Percentiles rank a stretch among this genome's conserved stretches.
Evolutionary conservation across 169 alveolate species (phyloP).

Genomic region (Plasmodium vivax): DNA sequence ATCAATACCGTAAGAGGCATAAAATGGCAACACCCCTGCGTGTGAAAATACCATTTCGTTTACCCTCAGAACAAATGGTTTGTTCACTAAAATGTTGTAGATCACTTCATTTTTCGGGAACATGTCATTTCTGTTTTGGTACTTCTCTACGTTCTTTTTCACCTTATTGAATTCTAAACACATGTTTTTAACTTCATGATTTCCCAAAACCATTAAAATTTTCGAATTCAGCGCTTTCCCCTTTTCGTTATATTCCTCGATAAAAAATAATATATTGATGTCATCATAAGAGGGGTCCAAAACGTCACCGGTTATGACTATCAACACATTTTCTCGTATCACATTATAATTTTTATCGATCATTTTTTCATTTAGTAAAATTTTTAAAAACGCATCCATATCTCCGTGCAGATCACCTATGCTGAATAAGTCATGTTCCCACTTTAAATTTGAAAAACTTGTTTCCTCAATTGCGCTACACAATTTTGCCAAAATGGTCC

Average conservation of each 20-base stretch:
- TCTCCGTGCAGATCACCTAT: slow-evolving; percentile 68
- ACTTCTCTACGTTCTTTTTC: background rate
- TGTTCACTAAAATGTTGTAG: slow-evolving; percentile 38
- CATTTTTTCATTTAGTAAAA: slow-evolving; percentile 38
- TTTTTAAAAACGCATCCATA: slow-evolving; percentile 57
- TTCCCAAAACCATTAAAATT: slow-evolving; percentile 40
- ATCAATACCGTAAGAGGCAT: slow-evolving; percentile 48
- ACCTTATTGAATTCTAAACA: slow-evolving; percentile 27
- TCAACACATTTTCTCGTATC: slow-evolving; percentile 19
- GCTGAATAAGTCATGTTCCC: slow-evolving; percentile 55
- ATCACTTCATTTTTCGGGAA: slow-evolving; percentile 20
- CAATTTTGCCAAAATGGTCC: background rate
- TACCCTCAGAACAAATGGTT: slow-evolving; percentile 44
- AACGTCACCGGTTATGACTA: slow-evolving; percentile 66
- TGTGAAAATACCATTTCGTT: slow-evolving; percentile 63
- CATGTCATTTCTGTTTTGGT: slow-evolving; percentile 34
- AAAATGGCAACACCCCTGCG: slow-evolving; percentile 71
- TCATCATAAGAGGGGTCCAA: slow-evolving; percentile 69
- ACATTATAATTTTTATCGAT: slow-evolving; percentile 31
- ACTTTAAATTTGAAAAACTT: slow-evolving; percentile 34
- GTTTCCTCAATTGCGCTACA: slow-evolving; percentile 13
- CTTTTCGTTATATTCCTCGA: slow-evolving; percentile 30
- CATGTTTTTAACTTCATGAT: slow-evolving; percentile 60
- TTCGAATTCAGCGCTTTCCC: slow-evolving; percentile 24
- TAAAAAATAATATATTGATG: slow-evolving; percentile 62